phyloP scores from a whole-genome alignment of 2,329 filamentous ascomycete genomes.

The Thielaviopsis musarum region DNA sequence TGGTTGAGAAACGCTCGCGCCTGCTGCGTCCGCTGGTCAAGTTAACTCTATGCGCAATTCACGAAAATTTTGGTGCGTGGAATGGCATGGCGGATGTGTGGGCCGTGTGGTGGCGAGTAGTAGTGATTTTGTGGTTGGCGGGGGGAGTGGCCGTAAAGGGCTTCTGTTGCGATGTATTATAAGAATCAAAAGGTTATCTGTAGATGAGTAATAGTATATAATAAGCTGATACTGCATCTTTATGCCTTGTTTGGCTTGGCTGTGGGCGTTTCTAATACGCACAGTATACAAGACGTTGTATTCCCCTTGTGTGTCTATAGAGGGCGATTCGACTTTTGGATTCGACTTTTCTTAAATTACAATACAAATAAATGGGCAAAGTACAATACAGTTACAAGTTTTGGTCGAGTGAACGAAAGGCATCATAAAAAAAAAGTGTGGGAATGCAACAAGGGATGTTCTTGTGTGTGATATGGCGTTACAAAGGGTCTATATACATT shows the following conservation, averaged over 20 bases:
- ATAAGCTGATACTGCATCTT: too few relatives aligned
- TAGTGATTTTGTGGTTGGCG: slow-evolving; percentile 6
- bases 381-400: too few relatives aligned
- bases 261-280: too few relatives aligned
- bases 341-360: too few relatives aligned
- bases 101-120: not conserved
- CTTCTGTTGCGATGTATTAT: not conserved
- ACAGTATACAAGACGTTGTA: too few relatives aligned
- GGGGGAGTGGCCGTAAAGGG: not conserved
- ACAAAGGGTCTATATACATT: slow-evolving; percentile 12
- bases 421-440: not conserved
- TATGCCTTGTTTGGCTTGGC: too few relatives aligned
- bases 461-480: slow-evolving; percentile 11
- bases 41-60: slow-evolving; percentile 1
- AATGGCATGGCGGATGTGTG: not conserved
- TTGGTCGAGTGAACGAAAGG: not conserved
- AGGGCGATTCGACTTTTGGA: not conserved
- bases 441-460: not conserved
- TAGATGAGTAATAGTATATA: not conserved
- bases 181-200: not conserved
- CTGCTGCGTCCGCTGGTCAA: not conserved
- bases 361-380: too few relatives aligned
- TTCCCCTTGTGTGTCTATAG: not conserved
- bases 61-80: not conserved
- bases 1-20: slow-evolving; percentile 1